Percentiles rank a stretch among this genome's conserved stretches.
Conservation (phyloP, 1,284 basidiomycete genomes). For the Rhodotorula sp. region DNA sequence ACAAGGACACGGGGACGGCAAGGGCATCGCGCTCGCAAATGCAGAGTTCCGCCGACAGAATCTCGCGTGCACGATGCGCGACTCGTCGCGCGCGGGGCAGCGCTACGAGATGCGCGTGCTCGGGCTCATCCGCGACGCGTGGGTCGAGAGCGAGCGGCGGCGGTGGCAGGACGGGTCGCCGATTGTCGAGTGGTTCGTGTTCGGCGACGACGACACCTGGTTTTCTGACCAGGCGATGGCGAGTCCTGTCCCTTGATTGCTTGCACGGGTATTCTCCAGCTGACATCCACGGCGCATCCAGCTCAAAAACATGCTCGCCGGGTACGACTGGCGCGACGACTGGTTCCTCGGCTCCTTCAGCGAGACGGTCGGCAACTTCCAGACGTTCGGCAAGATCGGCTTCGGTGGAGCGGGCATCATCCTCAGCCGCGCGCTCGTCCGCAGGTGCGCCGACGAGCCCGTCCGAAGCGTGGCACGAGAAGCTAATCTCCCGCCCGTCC, state of each 20-base stretch:
- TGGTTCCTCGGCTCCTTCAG: slow-evolving; percentile 34
- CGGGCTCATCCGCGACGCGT: slow-evolving; percentile 17
- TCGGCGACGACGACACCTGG: slow-evolving; percentile 37
- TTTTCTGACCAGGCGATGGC: slow-evolving; percentile 19
- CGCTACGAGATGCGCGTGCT: slow-evolving; percentile 34
- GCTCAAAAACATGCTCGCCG: slow-evolving; percentile 16
- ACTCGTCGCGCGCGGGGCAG: slow-evolving; percentile 1
- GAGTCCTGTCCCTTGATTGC: background rate
- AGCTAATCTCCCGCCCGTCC: too few species aligned
- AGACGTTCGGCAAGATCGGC: slow-evolving; percentile 34
- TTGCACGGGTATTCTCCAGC: too few species aligned
- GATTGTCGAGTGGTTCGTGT: slow-evolving; percentile 33
- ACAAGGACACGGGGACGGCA: slow-evolving; percentile 2
- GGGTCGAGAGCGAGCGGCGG: slow-evolving; percentile 26
- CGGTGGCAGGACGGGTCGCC: slow-evolving; percentile 10
- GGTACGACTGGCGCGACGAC: slow-evolving; percentile 30
- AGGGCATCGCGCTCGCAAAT: slow-evolving; percentile 15
- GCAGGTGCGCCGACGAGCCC: background rate
- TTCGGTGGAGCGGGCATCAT: slow-evolving; percentile 42
- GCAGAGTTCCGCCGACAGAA: slow-evolving; percentile 12
- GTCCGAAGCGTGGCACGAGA: too few species aligned
- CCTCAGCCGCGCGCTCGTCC: slow-evolving; percentile 31
- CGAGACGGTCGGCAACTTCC: slow-evolving; percentile 30
- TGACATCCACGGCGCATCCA: too few species aligned
- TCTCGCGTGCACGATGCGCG: slow-evolving; percentile 15